phyloP scores from a whole-genome alignment of 345 rosid genomes.

The Arabis alpina region DNA sequence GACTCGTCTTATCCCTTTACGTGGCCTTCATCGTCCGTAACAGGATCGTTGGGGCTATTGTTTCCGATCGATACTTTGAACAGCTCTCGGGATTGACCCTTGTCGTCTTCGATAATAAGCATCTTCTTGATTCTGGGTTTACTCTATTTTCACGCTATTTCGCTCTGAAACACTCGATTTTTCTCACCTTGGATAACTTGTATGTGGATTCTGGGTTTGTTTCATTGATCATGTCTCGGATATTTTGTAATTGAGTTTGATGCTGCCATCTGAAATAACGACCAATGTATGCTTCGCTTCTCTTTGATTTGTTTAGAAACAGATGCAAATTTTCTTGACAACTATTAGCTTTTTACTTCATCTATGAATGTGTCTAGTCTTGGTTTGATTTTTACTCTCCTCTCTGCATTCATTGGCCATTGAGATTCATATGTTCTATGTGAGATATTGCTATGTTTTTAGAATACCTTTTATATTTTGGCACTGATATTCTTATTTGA shows the following conservation, averaged over 20 bases:
- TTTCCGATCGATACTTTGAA: conserved; percentile 32
- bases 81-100: conserved; percentile 26
- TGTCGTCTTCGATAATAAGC: conserved; percentile 2
- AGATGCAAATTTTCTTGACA: too few species aligned
- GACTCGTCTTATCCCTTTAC: conserved; percentile 33
- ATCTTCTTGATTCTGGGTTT: conserved; percentile 36
- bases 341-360: too few species aligned
- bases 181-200: neutral
- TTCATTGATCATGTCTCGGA: conserved; percentile 29
- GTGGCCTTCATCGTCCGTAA: conserved; percentile 32
- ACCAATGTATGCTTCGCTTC: too few species aligned
- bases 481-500: neutral
- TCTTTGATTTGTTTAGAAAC: too few species aligned
- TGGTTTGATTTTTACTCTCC: neutral
- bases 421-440: neutral
- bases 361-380: too few species aligned
- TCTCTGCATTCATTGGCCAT: neutral
- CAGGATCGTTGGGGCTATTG: conserved; percentile 46
- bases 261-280: conserved; percentile 5
- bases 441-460: neutral
- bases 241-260: neutral
- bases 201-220: conserved; percentile 33
- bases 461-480: neutral
- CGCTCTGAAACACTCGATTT: neutral
- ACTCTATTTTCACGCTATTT: conserved; percentile 15